Base-by-base conservation (phyloP, 2,329 filamentous ascomycete species). In the Aspergillus amoenus region DNA sequence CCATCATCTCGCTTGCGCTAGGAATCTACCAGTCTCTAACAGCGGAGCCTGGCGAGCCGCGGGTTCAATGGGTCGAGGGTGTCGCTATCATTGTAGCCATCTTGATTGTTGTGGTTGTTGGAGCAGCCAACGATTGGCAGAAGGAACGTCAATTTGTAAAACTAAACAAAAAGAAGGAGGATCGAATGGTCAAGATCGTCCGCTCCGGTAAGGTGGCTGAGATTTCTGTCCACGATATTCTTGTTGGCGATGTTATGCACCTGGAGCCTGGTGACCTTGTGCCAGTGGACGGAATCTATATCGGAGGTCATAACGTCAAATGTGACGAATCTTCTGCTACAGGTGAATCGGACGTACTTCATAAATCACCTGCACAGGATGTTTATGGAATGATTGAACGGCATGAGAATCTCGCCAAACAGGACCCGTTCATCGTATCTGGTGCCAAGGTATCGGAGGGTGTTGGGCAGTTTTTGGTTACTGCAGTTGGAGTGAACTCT, bases 61-160 rank as follows among this genome's bases (percentile, higher is more conserved):
- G 82, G 37, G 86, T 91, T 12, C 87, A 92, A 70, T 93, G 90
- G 90, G 87, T 92, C 5, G 90, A 93, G 73, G 89, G 89, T 61
- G 86, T 92, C 11, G 89, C 90, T 7, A 91, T 93, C 61, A 86
- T 91, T 43, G 83, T 88, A 21, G 90, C 89, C 50, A 90, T 93
- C 59, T 70, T 88, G 15, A 87, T 93, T 61, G 90, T 93, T 46
- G 87, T 92, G 3, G 73, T 88, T 18, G 89, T 91, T 18, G 89
- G 88, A 59, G 89, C 89, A n/a, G 77, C 87, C 34, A 93, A 91
- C 63, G 90, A 93, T 68, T 93, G 86, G 82, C 89, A 93, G 67
- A 92, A 92, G 72, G 89, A 92, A 70, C 82, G 87, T 45, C 88
- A 91, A 66, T 93, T 93, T 66, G 87, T 90, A 40, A 91, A 90